Evolutionary conservation across 2,329 filamentous ascomycete genomes (phyloP).

Genomic region (Dendrostoma leiphaemia): DNA sequence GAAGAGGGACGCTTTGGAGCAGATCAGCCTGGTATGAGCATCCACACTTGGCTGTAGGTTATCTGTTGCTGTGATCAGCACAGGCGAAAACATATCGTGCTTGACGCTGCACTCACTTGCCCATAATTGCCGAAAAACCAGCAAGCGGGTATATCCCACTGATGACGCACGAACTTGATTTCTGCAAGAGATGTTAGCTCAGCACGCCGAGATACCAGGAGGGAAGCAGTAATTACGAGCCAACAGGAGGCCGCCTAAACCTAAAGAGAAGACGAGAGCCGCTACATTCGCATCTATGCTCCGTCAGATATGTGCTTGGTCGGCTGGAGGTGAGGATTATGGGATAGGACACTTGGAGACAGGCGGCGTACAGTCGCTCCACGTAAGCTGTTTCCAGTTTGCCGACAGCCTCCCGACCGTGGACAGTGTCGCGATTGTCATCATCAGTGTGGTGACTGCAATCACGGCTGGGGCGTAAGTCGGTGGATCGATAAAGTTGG

Average conservation of each 20-base stretch:
- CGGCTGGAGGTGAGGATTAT: neutral
- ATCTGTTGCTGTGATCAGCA: too few relatives aligned
- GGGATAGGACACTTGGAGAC: too few relatives aligned
- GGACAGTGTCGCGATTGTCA: neutral
- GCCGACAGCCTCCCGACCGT: neutral
- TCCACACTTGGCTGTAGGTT: slow-evolving; percentile 7
- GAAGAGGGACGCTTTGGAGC: slow-evolving; percentile 19
- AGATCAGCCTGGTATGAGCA: slow-evolving; percentile 14
- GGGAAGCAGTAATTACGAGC: too few relatives aligned
- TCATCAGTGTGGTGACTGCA: neutral
- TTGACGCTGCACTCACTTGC: slow-evolving; percentile 4
- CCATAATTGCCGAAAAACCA: slow-evolving; percentile 17
- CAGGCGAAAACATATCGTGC: too few relatives aligned
- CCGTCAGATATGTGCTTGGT: neutral
- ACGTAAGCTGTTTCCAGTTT: slow-evolving; percentile 3
- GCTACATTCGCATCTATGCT: neutral
- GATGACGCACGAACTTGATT: slow-evolving; percentile 17
- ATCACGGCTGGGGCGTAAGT: neutral
- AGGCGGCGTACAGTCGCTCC: slow-evolving; percentile 1
- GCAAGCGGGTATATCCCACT: slow-evolving; percentile 20
- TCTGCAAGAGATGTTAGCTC: neutral
- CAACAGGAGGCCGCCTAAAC: neutral
- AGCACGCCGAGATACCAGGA: too few relatives aligned
- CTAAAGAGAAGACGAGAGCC: neutral
- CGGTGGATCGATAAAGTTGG: slow-evolving; percentile 5